Evolutionary conservation across 306 rosid species (phyloP).

Genomic region (Amphicarpaea edgeworthii): DNA sequence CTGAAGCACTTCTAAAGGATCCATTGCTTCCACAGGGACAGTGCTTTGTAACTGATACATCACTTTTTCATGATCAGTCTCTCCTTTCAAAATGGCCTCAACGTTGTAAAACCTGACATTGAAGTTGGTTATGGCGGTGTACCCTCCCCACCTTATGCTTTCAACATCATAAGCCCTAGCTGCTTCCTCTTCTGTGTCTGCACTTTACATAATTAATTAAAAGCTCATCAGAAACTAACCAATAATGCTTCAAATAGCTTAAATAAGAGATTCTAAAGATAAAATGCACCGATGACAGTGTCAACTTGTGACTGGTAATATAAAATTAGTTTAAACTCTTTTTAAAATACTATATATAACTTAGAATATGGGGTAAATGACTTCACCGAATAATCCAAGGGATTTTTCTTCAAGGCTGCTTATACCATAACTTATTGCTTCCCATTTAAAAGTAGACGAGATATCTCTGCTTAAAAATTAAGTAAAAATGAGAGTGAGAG

Average conservation of each 20-base stretch:
- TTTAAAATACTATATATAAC: constrained; percentile 1
- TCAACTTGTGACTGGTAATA: no score
- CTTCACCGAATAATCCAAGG: constrained; percentile 31
- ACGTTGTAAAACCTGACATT: background rate
- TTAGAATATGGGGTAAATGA: background rate
- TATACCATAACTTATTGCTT: background rate
- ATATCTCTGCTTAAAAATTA: background rate
- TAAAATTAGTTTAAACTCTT: no score
- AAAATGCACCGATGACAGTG: no score
- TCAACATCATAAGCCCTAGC: constrained; percentile 44
- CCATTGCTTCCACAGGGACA: background rate
- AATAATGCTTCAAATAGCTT: no score
- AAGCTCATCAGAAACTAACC: no score
- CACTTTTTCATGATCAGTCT: background rate
- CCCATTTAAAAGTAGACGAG: constrained; percentile 2
- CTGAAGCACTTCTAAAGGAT: background rate
- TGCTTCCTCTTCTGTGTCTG: constrained; percentile 46
- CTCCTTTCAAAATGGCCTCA: background rate
- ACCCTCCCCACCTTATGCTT: constrained; percentile 30
- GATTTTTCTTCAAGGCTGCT: background rate
- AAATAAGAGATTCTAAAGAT: no score
- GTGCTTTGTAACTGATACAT: background rate
- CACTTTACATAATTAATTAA: background rate
- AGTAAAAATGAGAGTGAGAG: constrained; percentile 17
- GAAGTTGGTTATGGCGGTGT: constrained; percentile 35